These are phyloP conservation scores for Geranium rotundifolium DNA, from an alignment of 345 rosid genomes.

Conservation along the genomic window DNA sequence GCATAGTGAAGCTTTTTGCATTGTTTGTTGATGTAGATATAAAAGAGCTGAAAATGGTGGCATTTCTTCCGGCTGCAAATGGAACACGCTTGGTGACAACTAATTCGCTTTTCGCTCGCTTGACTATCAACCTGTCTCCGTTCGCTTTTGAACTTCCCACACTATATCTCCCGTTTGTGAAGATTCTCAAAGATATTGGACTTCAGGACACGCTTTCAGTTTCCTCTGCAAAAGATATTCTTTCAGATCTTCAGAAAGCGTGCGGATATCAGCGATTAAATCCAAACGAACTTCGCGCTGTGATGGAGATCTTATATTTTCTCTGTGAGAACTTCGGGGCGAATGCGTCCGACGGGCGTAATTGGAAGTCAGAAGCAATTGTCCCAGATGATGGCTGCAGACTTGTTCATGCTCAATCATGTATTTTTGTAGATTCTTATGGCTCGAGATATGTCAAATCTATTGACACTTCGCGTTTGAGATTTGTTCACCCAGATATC, in stretches of 20 bases:
- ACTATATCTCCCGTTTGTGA: conserved; percentile 61
- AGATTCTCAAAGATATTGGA: conserved; percentile 76
- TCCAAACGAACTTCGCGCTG: conserved; percentile 94
- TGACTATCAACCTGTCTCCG: conserved; percentile 73
- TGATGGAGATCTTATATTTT: conserved; percentile 67
- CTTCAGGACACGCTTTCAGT: conserved; percentile 68
- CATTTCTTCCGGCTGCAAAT: conserved; percentile 87
- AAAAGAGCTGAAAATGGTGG: conserved; percentile 53
- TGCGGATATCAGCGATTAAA: conserved; percentile 86
- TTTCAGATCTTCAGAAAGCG: conserved; percentile 54
- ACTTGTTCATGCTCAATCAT: conserved; percentile 67
- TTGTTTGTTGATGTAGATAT: conserved; percentile 39
- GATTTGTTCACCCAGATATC: conserved; percentile 70
- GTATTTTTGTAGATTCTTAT: conserved; percentile 67
- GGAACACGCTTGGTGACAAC: conserved; percentile 82
- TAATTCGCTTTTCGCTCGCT: conserved; percentile 64
- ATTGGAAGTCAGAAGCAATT: conserved; percentile 48
- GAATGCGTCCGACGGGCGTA: conserved; percentile 17
- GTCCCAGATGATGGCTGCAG: conserved; percentile 92
- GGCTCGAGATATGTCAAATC: conserved; percentile 63
- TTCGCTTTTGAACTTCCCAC: conserved; percentile 88
- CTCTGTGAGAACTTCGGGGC: conserved; percentile 39
- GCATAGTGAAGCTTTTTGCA: conserved; percentile 1
- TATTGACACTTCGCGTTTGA: conserved; percentile 66
- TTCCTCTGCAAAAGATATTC: conserved; percentile 61